Percentiles rank a stretch among this genome's conserved stretches.
These are phyloP conservation scores for Leccinum cinnamomeum DNA, from an alignment of 1,284 basidiomycete genomes.

Conservation along the genomic window DNA sequence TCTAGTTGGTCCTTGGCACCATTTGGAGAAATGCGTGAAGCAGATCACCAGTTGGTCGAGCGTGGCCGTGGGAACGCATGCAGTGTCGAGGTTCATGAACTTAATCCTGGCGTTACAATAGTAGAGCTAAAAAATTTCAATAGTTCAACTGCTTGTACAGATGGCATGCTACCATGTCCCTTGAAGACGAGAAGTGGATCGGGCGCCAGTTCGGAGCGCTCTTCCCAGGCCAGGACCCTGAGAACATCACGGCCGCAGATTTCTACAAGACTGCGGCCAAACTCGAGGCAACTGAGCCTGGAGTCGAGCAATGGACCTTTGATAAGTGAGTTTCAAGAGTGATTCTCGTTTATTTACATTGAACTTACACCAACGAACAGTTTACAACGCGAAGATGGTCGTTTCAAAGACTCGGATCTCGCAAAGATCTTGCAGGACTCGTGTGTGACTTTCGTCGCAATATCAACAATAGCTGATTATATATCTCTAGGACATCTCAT, in stretches of 20 bases:
- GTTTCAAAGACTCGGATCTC: slow-evolving; percentile 72
- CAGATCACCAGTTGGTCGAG: slow-evolving; percentile 64
- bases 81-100: slow-evolving; percentile 63
- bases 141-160: slow-evolving; percentile 83
- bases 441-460: slow-evolving; percentile 41
- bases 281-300: slow-evolving; percentile 42
- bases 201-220: slow-evolving; percentile 45
- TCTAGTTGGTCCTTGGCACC: slow-evolving; percentile 71
- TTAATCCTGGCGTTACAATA: not conserved
- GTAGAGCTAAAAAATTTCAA: slow-evolving; percentile 7
- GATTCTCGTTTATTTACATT: not conserved
- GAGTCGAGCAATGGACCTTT: slow-evolving; percentile 67
- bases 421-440: slow-evolving; percentile 67
- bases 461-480: slow-evolving; percentile 2
- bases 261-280: slow-evolving; percentile 53
- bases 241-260: slow-evolving; percentile 56
- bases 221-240: slow-evolving; percentile 54
- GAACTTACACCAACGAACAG: slow-evolving; percentile 35
- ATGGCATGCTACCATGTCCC: slow-evolving; percentile 77
- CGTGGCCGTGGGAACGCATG: slow-evolving; percentile 75
- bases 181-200: slow-evolving; percentile 71
- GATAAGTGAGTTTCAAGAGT: slow-evolving; percentile 44
- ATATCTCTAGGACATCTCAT: slow-evolving; percentile 56
- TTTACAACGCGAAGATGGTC: slow-evolving; percentile 57
- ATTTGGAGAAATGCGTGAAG: slow-evolving; percentile 61